Evolutionary conservation across 164 flowering plant genomes (phyloP), one percentile per base, ranked within the genome.

Genomic region (Echeveria elegans): DNA sequence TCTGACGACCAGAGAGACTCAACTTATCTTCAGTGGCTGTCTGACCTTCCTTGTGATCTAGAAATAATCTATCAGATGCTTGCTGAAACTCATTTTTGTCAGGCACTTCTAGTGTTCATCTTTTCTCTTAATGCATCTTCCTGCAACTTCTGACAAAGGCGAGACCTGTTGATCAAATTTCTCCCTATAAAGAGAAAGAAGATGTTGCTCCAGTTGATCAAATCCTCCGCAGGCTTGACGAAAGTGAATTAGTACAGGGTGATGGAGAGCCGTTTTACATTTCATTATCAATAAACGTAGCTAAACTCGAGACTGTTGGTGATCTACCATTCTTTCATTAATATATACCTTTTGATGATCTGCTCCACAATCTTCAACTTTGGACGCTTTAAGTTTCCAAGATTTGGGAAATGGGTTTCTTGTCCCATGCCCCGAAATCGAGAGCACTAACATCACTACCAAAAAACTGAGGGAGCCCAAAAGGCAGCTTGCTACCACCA

Each of bases 131-230:
- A 36, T 5, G 9, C 21, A 15, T 29, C 66, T 63, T 11, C 45
- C 28, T 19, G 15, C 16, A 6, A n/a, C 45, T n/a, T 37, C 47
- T 63, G 66, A 36, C 26, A 56, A 56, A 1, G 76, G 47, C 19
- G 77, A 45, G 21, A 71, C 38, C 45, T 48, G 66, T 48, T 72
- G 71, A 23, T 76, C 70, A 38, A 76, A 78, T n/a, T 56, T 75
- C 75, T 72, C 79, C 40, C 82, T 70, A 48, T 85, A 86, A 77
- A 89, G 34, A 29, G 92, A 83, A 26, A 94, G 88, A 69, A 94
- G 92, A 80, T 86, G 81, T 48, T 80, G 79, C 68, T 94, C 98
- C 79, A 89, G 75, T 80, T 82, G 62, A 90, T 85, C 67, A 93
- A 82, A 63, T 88, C 86, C 71, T 81, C 77, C 5, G 88, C 84